A percentile compares a stretch with the other conserved stretches of the same genome.
phyloP scores from a whole-genome alignment of 129 eudicot genomes.

The Artemisia annua region DNA sequence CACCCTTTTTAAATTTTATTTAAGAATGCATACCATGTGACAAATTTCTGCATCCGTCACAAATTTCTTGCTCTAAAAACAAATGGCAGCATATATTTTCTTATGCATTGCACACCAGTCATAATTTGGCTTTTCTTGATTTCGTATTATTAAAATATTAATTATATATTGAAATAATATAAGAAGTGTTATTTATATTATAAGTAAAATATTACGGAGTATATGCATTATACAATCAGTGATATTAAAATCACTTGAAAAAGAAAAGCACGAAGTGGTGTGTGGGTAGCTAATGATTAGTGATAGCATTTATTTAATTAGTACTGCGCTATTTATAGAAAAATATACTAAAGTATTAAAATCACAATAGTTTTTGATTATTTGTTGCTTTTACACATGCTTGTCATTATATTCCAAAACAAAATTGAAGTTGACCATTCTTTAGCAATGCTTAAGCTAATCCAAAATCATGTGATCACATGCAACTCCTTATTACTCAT shows the following conservation, averaged over 20 bases:
- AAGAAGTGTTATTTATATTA: neutral
- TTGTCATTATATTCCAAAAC: neutral
- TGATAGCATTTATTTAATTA: neutral
- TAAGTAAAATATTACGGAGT: neutral
- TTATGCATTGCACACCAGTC: too few relatives aligned
- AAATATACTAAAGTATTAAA: neutral
- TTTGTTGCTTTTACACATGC: conserved; percentile 8
- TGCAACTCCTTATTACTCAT: neutral
- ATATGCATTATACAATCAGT: too few relatives aligned
- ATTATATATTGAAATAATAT: neutral
- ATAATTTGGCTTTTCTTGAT: too few relatives aligned
- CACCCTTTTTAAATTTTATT: too few relatives aligned
- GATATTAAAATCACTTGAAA: neutral
- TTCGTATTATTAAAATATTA: too few relatives aligned
- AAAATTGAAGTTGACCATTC: conserved; percentile 8
- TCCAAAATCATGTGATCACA: conserved; percentile 7
- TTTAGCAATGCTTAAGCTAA: conserved; percentile 8
- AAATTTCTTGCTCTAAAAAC: too few relatives aligned
- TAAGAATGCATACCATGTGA: too few relatives aligned
- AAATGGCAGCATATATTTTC: too few relatives aligned
- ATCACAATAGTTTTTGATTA: neutral
- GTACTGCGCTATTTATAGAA: neutral
- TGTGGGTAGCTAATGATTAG: conserved; percentile 15
- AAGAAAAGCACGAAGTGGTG: neutral
- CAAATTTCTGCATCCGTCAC: too few relatives aligned